A percentile compares a stretch with the other conserved stretches of the same genome.
Evolutionary conservation across 139 green algal species (phyloP).

Genomic region (Limnomonas spitsbergensis): DNA sequence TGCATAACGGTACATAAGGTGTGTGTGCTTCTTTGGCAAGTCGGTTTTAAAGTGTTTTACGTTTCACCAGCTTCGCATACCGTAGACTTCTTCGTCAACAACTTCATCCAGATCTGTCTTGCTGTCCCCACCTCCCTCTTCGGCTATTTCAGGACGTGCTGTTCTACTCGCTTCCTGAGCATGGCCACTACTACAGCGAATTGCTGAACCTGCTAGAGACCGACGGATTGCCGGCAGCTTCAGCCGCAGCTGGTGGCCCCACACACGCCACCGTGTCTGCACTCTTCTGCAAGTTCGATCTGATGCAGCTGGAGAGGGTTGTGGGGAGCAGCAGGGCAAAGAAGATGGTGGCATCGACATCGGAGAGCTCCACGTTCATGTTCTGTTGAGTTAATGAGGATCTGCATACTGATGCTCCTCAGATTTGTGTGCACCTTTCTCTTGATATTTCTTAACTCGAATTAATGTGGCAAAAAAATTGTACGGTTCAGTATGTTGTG

Average conservation of each 20-base stretch:
- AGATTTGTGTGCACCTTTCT: too few relatives aligned
- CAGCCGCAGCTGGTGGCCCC: not conserved
- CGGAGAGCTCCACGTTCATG: conserved; percentile 62
- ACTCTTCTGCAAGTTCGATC: conserved; percentile 47
- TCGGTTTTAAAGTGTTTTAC: too few relatives aligned
- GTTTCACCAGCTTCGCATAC: too few relatives aligned
- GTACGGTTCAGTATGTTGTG: too few relatives aligned
- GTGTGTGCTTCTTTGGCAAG: too few relatives aligned
- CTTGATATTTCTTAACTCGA: too few relatives aligned
- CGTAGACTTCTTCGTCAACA: not conserved
- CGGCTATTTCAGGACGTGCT: conserved; percentile 77
- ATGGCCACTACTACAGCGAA: conserved; percentile 71
- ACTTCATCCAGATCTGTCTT: too few relatives aligned
- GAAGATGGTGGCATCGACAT: conserved; percentile 61
- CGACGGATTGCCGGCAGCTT: not conserved
- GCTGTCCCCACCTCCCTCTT: too few relatives aligned
- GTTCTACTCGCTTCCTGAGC: conserved; percentile 84
- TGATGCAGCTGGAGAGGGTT: conserved; percentile 66
- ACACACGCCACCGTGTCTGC: conserved; percentile 47
- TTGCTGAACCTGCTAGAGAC: conserved; percentile 18
- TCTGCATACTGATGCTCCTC: too few relatives aligned
- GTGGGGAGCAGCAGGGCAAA: conserved; percentile 57
- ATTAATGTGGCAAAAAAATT: too few relatives aligned
- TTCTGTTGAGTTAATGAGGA: conserved; percentile 55
- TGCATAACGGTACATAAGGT: not conserved